These are phyloP conservation scores for Mimosa bimucronata DNA, from an alignment of 306 rosid species.

Conservation along the genomic window DNA sequence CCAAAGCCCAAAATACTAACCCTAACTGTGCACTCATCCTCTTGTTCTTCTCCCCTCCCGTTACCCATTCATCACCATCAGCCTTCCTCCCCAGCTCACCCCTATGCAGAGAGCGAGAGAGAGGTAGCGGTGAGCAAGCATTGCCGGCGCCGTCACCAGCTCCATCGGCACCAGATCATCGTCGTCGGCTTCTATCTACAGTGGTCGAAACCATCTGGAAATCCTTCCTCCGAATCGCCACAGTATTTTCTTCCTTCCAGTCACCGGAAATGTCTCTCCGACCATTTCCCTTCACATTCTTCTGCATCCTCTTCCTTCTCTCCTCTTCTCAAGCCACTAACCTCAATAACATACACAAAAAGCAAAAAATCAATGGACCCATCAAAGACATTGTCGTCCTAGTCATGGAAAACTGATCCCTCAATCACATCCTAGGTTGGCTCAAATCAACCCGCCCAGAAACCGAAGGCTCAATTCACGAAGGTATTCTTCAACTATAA, in stretches of 20 bases:
- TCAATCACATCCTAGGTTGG: constrained; percentile 90
- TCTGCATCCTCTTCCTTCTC: constrained; percentile 50
- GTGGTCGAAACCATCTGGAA: background rate
- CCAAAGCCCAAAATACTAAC: too few relatives aligned
- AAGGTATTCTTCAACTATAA: too few relatives aligned
- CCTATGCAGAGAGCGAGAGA: too few relatives aligned
- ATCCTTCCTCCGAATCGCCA: background rate
- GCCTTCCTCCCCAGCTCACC: too few relatives aligned
- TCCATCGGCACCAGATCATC: too few relatives aligned
- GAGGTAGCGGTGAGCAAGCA: too few relatives aligned
- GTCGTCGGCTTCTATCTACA: too few relatives aligned
- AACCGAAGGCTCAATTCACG: constrained; percentile 74
- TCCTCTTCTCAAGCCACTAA: constrained; percentile 40
- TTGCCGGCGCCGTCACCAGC: too few relatives aligned
- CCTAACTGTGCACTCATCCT: too few relatives aligned
- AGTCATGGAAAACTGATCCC: constrained; percentile 94
- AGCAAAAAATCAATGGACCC: constrained; percentile 67
- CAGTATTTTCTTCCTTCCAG: constrained; percentile 12
- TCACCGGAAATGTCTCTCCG: constrained; percentile 64
- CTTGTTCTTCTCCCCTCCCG: too few relatives aligned
- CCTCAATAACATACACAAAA: constrained; percentile 26
- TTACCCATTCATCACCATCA: too few relatives aligned
- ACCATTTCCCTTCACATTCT: constrained; percentile 28
- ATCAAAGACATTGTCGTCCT: constrained; percentile 77
- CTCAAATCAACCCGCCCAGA: constrained; percentile 77